Evolutionary conservation across 2,329 filamentous ascomycete species (phyloP), one percentile per base, ranked within the genome.

Genomic region (Calonectria pseudoturangicola): DNA sequence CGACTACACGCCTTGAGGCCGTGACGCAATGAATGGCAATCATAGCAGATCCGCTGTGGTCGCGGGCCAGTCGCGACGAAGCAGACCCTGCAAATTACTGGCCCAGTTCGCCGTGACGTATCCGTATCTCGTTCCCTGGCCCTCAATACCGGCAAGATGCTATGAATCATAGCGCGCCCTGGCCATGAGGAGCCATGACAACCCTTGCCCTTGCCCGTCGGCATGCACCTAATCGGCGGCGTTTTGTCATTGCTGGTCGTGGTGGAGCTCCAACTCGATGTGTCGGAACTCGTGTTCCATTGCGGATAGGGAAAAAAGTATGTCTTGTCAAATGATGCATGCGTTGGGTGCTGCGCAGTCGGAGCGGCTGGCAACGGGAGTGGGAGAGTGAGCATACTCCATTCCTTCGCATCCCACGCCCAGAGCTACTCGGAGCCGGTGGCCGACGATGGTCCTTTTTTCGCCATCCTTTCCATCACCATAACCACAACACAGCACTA

Each of bases 351-450:
- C 66, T 63, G 70, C 70, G 65, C 43, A 58, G 58, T 43, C 65
- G 65, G 70, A 68, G 70, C 33, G 54, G 54, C 54, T 60, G 54
- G 54, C 21, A 36, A 36, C 65, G 45, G 66, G 56, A 62, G 48
- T 54, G 45, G 56, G 45, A 62, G 48, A 30, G 39, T 21, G 36
- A 56, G 64, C 50, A 28, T 41, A 45, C 43, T 58, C 41, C 51
- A 48, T 62, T 71, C 51, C 43, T 66, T 66, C 43, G 47, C 70
- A 72, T 68, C 68, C 70, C 68, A 66, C 58, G 36, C 58, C 33
- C 33, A 60, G 54, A 60, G 54, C 33, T 63, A 47, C n/a, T 54
- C 18, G 25, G 28, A 43, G 9, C 28, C 25, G 15, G 41, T 36
- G 54, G 41, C 41, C 58, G 36, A 63, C 58, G 58, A 63, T 63